Conservation (phyloP, 371 early-diverging fungal species). For the Mucor mucedo region DNA sequence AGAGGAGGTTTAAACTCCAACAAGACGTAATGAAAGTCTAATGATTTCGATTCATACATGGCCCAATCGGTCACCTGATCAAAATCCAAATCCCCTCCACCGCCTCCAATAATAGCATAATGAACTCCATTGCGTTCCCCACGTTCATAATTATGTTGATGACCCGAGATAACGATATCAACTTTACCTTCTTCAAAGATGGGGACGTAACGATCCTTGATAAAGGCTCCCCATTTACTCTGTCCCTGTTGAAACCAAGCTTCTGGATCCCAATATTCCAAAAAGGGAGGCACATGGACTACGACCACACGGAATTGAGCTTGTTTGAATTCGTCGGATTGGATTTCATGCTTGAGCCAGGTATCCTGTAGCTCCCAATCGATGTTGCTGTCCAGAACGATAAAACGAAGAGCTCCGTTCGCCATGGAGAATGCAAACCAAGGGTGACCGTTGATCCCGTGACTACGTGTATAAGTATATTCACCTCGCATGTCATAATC, state of each 20-base stretch:
- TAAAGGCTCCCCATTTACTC: conserved; percentile 75
- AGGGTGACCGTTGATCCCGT: conserved; percentile 29
- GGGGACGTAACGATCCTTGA: conserved; percentile 69
- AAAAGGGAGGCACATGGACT: conserved; percentile 81
- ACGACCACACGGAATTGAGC: conserved; percentile 73
- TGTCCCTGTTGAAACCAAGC: conserved; percentile 71
- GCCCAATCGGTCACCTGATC: conserved; percentile 70
- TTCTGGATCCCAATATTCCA: conserved; percentile 81
- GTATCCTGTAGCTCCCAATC: conserved; percentile 65
- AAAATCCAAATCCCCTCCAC: conserved; percentile 74
- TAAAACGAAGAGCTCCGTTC: conserved; percentile 64
- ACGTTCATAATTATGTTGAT: conserved; percentile 83
- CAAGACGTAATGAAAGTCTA: conserved; percentile 64
- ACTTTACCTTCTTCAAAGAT: conserved; percentile 70
- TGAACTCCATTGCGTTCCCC: conserved; percentile 57
- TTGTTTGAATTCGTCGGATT: conserved; percentile 52
- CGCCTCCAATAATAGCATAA: conserved; percentile 79
- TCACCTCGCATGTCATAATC: conserved; percentile 61
- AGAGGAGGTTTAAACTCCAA: conserved; percentile 51
- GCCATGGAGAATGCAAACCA: conserved; percentile 72
- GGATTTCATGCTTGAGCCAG: conserved; percentile 67
- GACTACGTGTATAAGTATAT: conserved; percentile 54
- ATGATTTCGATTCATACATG: conserved; percentile 60
- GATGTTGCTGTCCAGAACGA: conserved; percentile 74
- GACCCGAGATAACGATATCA: conserved; percentile 81